These are phyloP conservation scores for Helicostylum pulchrum DNA, from an alignment of 192 early-diverging fungal species.

Conservation along the genomic window DNA sequence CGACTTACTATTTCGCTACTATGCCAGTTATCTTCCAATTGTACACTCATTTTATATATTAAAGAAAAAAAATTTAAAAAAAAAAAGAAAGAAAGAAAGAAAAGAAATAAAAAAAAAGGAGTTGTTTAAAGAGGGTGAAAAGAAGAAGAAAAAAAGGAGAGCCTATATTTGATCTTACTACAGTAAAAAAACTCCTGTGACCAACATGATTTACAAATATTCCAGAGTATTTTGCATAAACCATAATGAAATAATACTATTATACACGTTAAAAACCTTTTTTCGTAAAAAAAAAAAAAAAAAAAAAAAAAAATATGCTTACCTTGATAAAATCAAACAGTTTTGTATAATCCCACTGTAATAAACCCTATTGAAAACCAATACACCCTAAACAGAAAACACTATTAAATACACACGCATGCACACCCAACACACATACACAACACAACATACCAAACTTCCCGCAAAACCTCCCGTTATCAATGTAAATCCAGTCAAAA, in stretches of 20 bases:
- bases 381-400: conserved; percentile 44
- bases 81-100: not conserved
- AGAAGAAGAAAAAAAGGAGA: not conserved
- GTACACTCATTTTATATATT: conserved; percentile 19
- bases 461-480: conserved; percentile 59
- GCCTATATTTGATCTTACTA: too few species aligned
- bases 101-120: not conserved
- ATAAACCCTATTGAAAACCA: conserved; percentile 10
- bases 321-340: conserved; percentile 19
- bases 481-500: conserved; percentile 57
- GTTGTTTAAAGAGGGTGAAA: too few species aligned
- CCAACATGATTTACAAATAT: too few species aligned
- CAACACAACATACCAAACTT: conserved; percentile 38
- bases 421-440: not conserved
- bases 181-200: too few species aligned
- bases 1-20: conserved; percentile 27
- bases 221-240: conserved; percentile 13
- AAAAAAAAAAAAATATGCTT: not conserved
- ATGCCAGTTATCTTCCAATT: conserved; percentile 1
- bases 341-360: conserved; percentile 11
- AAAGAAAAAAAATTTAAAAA: conserved; percentile 7
- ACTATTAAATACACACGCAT: not conserved
- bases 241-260: conserved; percentile 16
- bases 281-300: not conserved
- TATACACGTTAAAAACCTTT: too few species aligned